These are phyloP conservation scores for Geotrichum restrictum DNA, from an alignment of 1,139 yeast species.

Conservation along the genomic window DNA sequence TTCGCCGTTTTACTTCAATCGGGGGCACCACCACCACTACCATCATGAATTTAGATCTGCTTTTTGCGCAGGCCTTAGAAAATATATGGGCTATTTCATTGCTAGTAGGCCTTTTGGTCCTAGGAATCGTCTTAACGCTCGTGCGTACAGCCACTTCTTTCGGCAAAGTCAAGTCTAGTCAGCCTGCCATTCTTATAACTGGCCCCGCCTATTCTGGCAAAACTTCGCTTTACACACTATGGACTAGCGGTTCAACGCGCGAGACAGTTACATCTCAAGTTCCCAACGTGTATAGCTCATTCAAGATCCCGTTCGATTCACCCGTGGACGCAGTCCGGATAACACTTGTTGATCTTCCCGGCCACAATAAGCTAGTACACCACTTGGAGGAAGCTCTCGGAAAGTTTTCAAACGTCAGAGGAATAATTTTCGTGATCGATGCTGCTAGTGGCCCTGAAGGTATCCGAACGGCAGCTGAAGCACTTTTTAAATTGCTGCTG, in stretches of 20 bases:
- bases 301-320: conserved; percentile 40
- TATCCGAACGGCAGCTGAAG: conserved; percentile 35
- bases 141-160: conserved; percentile 10
- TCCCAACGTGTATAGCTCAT: conserved; percentile 40
- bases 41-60: conserved; percentile 10
- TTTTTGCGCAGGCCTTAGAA: background rate
- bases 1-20: background rate
- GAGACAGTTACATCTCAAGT: conserved; percentile 47
- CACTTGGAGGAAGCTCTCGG: conserved; percentile 23
- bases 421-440: conserved; percentile 65
- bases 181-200: conserved; percentile 62
- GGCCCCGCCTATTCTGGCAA: conserved; percentile 78
- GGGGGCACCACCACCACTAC: no score
- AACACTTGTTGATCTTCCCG: conserved; percentile 77
- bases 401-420: conserved; percentile 43
- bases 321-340: conserved; percentile 28
- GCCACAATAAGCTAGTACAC: conserved; percentile 60
- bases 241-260: conserved; percentile 31
- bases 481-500: conserved; percentile 34
- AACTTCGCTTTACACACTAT: conserved; percentile 54
- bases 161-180: conserved; percentile 23
- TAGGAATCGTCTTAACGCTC: conserved; percentile 12
- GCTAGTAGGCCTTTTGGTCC: conserved; percentile 8
- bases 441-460: conserved; percentile 36
- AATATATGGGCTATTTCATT: conserved; percentile 12